Base-by-base conservation (phyloP, 2,329 filamentous ascomycete genomes). In the Chaetoscypha palmicola region DNA sequence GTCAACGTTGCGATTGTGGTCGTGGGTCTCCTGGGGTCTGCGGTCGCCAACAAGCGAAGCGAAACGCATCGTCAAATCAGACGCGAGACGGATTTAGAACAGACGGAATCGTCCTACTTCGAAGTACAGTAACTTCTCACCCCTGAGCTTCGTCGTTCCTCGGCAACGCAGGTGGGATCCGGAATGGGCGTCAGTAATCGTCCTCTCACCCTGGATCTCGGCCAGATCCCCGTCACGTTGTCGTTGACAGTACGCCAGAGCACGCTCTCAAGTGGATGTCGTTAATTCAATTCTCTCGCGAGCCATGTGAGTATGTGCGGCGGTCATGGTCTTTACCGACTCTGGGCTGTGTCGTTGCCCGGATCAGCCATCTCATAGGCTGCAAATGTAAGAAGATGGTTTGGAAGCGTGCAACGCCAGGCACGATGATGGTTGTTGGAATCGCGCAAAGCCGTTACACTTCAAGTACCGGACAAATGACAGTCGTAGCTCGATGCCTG, bases 401-500 rank as follows among this genome's bases (percentile, higher is more conserved):
- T 16, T 17, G 31, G 31, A 33, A 16, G 8, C 14, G 9, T 16
- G n/a, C n/a, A n/a, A 34, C 7, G 23, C 9, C 11, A 19, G 9
- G n/a, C 5, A 17, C 19, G 23, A 17, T 20, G 12, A 12, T 30
- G n/a, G 19, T 17, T 28, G 37, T 37, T n/a, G 16, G 24, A 26
- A 19, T 41, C 44, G 45, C 45, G 24, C 36, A 46, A 38, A 53
- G 41, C 44, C 50, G 48, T 50, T 50, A 40, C 24, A 36, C 9
- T 17, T n/a, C 47, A 52, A 52, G 38, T 52, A 48, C 52, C 52
- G 52, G 45, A 44, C 52, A 49, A 49, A 52, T 54, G 40, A 49
- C 4, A 41, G 38, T 23, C 17, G 24, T 17, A 19, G 30, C 19
- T 31, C 14, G 34, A 21, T 46, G 26, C 22, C 23, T 33, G 22